Conservation (phyloP, 495 filamentous ascomycete species). For the Aspergillus incahuasiensis region DNA sequence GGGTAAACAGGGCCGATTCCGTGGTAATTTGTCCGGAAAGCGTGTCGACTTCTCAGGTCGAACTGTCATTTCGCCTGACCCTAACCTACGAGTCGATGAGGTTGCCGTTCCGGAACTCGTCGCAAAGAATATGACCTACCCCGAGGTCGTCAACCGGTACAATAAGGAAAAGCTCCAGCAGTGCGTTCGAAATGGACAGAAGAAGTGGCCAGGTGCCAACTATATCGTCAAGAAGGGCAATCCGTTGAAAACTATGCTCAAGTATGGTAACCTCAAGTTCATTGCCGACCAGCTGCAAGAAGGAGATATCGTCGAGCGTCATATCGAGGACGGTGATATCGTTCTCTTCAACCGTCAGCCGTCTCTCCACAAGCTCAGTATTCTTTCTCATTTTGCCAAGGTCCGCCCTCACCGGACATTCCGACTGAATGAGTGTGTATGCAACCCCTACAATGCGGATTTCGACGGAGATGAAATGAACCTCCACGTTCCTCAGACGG, state of each 20-base stretch:
- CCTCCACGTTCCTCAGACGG: slow-evolving; percentile 93
- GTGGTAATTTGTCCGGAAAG: slow-evolving; percentile 94
- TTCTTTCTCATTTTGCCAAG: slow-evolving; percentile 89
- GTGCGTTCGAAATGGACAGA: slow-evolving; percentile 66
- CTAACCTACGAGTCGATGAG: slow-evolving; percentile 88
- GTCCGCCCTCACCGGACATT: slow-evolving; percentile 95
- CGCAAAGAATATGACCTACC: slow-evolving; percentile 91
- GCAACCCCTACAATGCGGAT: slow-evolving; percentile 97
- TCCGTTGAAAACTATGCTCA: slow-evolving; percentile 65
- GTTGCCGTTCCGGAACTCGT: slow-evolving; percentile 88
- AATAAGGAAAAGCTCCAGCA: slow-evolving; percentile 78
- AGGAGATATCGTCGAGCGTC: slow-evolving; percentile 89
- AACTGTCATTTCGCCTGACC: slow-evolving; percentile 96
- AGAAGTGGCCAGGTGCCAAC: slow-evolving; percentile 83
- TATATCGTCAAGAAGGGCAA: slow-evolving; percentile 68
- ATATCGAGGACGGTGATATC: slow-evolving; percentile 93
- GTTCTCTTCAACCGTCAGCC: slow-evolving; percentile 98
- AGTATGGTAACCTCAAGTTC: slow-evolving; percentile 62
- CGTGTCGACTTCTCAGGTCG: slow-evolving; percentile 97
- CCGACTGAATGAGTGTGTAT: slow-evolving; percentile 95
- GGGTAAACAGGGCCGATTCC: slow-evolving; percentile 95
- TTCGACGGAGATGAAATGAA: slow-evolving; percentile 99
- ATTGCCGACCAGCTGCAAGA: slow-evolving; percentile 67
- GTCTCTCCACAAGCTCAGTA: slow-evolving; percentile 95
- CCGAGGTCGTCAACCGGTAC: slow-evolving; percentile 74